A percentile compares a stretch with the other conserved stretches of the same genome.
These are phyloP conservation scores for Exophiala sideris DNA, from an alignment of 2,329 filamentous ascomycete genomes.

Conservation along the genomic window DNA sequence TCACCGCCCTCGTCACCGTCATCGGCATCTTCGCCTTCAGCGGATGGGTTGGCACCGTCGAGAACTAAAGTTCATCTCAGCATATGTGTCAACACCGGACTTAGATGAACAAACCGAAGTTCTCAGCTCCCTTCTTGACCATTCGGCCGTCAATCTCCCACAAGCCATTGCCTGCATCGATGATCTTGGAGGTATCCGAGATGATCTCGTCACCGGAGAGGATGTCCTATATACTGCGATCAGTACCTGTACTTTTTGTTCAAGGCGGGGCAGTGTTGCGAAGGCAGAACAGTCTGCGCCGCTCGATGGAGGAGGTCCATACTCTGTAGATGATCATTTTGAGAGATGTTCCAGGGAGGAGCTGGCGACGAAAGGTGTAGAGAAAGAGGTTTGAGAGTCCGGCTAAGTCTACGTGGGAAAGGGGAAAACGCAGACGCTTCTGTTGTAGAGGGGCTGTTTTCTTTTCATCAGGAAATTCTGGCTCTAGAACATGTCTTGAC, in stretches of 20 bases:
- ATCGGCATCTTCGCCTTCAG: slow-evolving; percentile 72
- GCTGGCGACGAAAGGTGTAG: slow-evolving; percentile 21
- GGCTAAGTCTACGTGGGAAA: slow-evolving; percentile 11
- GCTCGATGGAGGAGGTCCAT: slow-evolving; percentile 30
- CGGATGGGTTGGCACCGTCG: slow-evolving; percentile 88
- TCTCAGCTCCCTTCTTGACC: slow-evolving; percentile 73
- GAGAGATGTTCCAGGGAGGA: slow-evolving; percentile 36
- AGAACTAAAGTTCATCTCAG: slow-evolving; percentile 32
- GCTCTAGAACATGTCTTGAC: background rate
- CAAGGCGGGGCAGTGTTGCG: slow-evolving; percentile 1
- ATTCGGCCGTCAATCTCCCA: slow-evolving; percentile 92
- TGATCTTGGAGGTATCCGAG: slow-evolving; percentile 88
- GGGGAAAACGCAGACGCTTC: slow-evolving; percentile 24
- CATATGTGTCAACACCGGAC: background rate
- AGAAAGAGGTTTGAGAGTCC: slow-evolving; percentile 27
- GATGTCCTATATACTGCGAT: slow-evolving; percentile 63
- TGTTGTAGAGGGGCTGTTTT: slow-evolving; percentile 21
- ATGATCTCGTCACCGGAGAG: slow-evolving; percentile 91
- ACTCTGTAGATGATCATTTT: slow-evolving; percentile 75
- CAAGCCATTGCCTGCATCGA: slow-evolving; percentile 71
- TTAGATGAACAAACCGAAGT: slow-evolving; percentile 59
- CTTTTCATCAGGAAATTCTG: slow-evolving; percentile 4
- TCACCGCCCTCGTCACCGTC: slow-evolving; percentile 62
- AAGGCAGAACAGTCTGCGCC: background rate
- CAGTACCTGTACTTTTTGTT: slow-evolving; percentile 3